Percentiles rank a stretch among this genome's conserved stretches.
Conservation (phyloP, 208 protist genomes). For the Tritrichomonas musculus region DNA sequence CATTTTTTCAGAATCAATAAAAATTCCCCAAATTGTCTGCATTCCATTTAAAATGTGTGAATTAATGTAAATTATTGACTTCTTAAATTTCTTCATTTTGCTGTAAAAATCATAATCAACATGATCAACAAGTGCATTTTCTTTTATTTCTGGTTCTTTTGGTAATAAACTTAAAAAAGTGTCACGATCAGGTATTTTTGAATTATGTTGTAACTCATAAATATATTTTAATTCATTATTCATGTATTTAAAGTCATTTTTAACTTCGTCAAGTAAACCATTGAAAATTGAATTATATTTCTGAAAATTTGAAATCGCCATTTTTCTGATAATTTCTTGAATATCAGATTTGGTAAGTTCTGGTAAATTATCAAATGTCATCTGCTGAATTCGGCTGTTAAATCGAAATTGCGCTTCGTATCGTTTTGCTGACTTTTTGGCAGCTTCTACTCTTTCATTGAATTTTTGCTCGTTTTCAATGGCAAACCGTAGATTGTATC, state of each 20-base stretch:
- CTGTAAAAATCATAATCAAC: not conserved
- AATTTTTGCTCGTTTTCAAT: constrained; percentile 1
- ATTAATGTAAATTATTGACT: not conserved
- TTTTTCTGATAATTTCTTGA: not conserved
- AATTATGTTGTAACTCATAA: not conserved
- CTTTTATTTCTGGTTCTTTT: not conserved
- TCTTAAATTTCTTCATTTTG: not conserved
- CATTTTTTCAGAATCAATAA: not conserved
- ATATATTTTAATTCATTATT: not conserved
- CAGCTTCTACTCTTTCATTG: not conserved
- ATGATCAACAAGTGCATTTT: not conserved
- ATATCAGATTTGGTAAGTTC: not conserved
- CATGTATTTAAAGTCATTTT: not conserved
- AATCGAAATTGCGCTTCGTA: constrained; percentile 28
- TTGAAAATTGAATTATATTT: not conserved
- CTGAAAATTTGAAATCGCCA: not conserved
- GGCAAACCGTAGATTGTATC: constrained; percentile 15
- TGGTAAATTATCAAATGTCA: not conserved
- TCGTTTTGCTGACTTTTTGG: not conserved
- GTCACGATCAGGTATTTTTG: not conserved
- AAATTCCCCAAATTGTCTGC: not conserved
- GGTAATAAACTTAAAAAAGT: not conserved
- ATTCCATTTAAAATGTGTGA: not conserved
- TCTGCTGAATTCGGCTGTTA: not conserved
- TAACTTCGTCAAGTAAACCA: not conserved